Evolutionary conservation across 257 asterid species (phyloP).

Genomic region (Buddleja alternifolia): DNA sequence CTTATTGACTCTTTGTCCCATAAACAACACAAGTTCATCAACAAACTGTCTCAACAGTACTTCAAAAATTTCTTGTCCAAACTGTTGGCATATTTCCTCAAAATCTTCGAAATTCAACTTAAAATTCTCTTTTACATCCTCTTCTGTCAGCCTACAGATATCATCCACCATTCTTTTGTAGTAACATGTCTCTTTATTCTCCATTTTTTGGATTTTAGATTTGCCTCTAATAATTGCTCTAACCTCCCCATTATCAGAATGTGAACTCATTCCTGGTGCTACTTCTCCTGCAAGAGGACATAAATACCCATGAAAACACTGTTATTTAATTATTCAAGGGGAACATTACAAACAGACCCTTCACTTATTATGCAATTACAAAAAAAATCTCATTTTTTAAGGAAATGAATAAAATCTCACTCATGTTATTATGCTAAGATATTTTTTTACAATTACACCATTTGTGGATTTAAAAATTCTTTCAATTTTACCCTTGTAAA

Average conservation of each 20-base stretch:
- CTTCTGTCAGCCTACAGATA: conserved; percentile 41
- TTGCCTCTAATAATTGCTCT: conserved; percentile 17
- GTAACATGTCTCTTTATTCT: conserved; percentile 28
- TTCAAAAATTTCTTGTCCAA: conserved; percentile 51
- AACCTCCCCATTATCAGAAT: conserved; percentile 3
- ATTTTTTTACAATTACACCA: too few relatives aligned
- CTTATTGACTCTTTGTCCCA: not conserved
- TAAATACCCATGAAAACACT: not conserved
- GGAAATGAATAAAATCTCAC: too few relatives aligned
- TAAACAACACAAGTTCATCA: conserved; percentile 39
- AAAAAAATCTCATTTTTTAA: too few relatives aligned
- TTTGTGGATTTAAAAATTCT: too few relatives aligned
- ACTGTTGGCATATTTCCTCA: conserved; percentile 45
- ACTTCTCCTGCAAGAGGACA: conserved; percentile 27
- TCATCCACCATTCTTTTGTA: conserved; percentile 36
- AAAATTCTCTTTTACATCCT: conserved; percentile 37
- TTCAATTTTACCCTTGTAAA: too few relatives aligned
- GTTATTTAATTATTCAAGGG: too few relatives aligned
- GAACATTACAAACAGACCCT: too few relatives aligned
- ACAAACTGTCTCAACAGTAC: conserved; percentile 43
- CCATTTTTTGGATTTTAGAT: conserved; percentile 12
- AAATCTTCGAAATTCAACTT: conserved; percentile 34
- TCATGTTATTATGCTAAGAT: too few relatives aligned
- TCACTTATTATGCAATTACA: too few relatives aligned
- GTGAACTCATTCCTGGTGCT: not conserved